phyloP scores from a whole-genome alignment of 371 early-diverging fungal genomes.

The Neoconidiobolus thromboides region DNA sequence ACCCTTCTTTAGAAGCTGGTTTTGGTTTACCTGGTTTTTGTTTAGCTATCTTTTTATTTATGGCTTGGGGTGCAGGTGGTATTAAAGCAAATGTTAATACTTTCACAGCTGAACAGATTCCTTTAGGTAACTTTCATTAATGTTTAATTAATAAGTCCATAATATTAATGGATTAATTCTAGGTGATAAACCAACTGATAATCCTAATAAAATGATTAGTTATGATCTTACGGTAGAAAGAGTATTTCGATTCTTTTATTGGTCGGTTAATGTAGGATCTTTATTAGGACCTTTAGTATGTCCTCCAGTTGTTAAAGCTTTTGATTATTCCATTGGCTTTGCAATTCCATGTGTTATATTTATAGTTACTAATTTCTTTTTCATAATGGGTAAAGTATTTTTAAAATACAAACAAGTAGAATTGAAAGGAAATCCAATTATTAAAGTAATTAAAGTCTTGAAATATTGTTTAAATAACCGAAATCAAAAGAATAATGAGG shows the following conservation, averaged over 20 bases:
- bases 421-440: conserved; percentile 37
- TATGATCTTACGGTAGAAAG: conserved; percentile 26
- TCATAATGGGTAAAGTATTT: conserved; percentile 28
- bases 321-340: conserved; percentile 24
- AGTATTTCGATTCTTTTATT: conserved; percentile 55
- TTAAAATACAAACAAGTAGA: conserved; percentile 26
- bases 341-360: conserved; percentile 48
- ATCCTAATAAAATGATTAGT: conserved; percentile 4
- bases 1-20: conserved; percentile 22
- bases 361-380: conserved; percentile 30
- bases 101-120: conserved; percentile 49
- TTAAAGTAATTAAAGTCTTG: conserved; percentile 24
- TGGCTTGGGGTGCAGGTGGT: conserved; percentile 74
- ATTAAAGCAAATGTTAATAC: conserved; percentile 63
- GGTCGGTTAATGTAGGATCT: conserved; percentile 62
- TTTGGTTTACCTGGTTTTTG: conserved; percentile 41
- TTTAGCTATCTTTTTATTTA: conserved; percentile 38
- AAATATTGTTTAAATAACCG: conserved; percentile 32
- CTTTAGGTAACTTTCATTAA: conserved; percentile 10
- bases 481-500: background rate
- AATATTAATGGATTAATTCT: too few species aligned
- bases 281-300: conserved; percentile 10
- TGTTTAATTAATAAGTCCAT: too few species aligned
- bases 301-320: conserved; percentile 14
- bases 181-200: background rate